A percentile compares a stretch with the other conserved stretches of the same genome.
phyloP scores from a whole-genome alignment of 257 asterid genomes.

The Cynanchum wilfordii region DNA sequence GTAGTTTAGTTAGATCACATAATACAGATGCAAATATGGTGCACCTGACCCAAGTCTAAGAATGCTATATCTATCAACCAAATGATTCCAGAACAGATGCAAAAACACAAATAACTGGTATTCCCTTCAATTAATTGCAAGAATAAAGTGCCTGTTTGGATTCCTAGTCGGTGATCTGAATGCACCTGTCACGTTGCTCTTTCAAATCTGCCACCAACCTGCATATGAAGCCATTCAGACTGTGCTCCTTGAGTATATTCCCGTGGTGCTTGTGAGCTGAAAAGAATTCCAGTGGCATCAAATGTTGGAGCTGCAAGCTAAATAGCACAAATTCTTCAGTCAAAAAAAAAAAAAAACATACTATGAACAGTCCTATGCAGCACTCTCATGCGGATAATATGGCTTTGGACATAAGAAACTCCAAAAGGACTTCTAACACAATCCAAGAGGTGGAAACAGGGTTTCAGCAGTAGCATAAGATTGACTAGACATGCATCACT shows the following conservation, averaged over 20 bases:
- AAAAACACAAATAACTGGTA: conserved; percentile 12
- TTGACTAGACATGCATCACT: background rate
- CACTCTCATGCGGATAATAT: background rate
- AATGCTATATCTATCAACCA: conserved; percentile 17
- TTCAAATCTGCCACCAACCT: conserved; percentile 56
- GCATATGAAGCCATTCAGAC: conserved; percentile 86
- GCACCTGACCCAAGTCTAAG: conserved; percentile 15
- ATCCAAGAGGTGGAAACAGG: background rate
- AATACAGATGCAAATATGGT: conserved; percentile 6
- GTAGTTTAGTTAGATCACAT: conserved; percentile 8
- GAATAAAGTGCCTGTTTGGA: conserved; percentile 15
- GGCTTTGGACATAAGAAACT: background rate
- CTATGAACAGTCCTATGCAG: background rate
- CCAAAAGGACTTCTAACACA: background rate
- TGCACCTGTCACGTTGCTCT: conserved; percentile 36
- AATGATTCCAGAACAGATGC: conserved; percentile 7
- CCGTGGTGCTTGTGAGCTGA: conserved; percentile 53
- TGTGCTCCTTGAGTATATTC: conserved; percentile 57
- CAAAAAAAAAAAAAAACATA: background rate
- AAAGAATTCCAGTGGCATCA: conserved; percentile 57
- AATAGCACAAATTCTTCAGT: background rate
- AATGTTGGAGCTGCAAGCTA: conserved; percentile 53
- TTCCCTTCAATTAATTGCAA: conserved; percentile 18
- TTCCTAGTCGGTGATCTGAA: conserved; percentile 2
- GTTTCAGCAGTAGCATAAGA: background rate